Percentiles rank a stretch among this genome's conserved stretches.
Evolutionary conservation across 1,139 yeast genomes (phyloP).

Genomic region (Saccharomyces hybrid): DNA sequence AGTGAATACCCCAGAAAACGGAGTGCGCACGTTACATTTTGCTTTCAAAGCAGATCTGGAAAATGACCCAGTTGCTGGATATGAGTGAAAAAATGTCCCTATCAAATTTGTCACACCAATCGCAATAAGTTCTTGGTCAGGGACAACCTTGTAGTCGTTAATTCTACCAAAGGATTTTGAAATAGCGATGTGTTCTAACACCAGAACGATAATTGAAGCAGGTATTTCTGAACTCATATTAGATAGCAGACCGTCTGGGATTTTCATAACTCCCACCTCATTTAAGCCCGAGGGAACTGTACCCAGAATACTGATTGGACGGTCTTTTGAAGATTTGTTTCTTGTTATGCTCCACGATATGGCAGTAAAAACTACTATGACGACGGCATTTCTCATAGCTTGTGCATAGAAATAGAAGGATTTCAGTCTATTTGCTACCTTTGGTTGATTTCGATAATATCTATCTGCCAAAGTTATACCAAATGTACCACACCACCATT

Average conservation of each 20-base stretch:
- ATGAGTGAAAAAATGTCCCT: constrained; percentile 88
- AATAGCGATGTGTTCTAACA: constrained; percentile 88
- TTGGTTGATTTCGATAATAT: constrained; percentile 29
- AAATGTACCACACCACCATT: constrained; percentile 44
- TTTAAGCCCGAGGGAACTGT: constrained; percentile 74
- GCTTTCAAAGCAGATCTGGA: constrained; percentile 91
- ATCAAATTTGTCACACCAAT: constrained; percentile 86
- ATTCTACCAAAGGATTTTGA: constrained; percentile 89
- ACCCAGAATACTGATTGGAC: constrained; percentile 53
- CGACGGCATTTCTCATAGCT: constrained; percentile 74
- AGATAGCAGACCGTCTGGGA: constrained; percentile 54
- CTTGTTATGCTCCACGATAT: constrained; percentile 57
- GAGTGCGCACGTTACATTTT: constrained; percentile 93
- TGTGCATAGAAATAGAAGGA: constrained; percentile 48
- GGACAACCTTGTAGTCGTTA: constrained; percentile 82
- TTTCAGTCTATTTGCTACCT: constrained; percentile 38
- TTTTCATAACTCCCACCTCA: constrained; percentile 63
- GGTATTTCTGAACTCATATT: constrained; percentile 74
- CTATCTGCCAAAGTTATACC: constrained; percentile 46
- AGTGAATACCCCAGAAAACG: constrained; percentile 84
- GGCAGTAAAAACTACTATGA: constrained; percentile 69
- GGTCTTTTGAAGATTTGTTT: constrained; percentile 32
- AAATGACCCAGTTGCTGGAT: constrained; percentile 95
- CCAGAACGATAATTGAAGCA: constrained; percentile 73
- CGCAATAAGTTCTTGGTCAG: constrained; percentile 91